Conservation (phyloP, 2,329 filamentous ascomycete genomes). For the Myotisia sp. region DNA sequence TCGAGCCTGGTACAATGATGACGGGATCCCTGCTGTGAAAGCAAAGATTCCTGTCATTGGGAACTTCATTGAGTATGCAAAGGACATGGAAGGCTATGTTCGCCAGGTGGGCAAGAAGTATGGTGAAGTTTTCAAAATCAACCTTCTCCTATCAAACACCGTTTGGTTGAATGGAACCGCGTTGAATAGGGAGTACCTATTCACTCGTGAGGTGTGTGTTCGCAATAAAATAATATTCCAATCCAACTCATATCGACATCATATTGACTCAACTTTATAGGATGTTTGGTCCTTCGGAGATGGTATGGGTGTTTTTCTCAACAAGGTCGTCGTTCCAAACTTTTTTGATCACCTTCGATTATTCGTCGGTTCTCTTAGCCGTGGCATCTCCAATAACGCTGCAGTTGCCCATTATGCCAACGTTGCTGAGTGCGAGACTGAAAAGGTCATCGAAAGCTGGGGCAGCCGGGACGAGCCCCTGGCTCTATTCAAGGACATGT, state of each 20-base stretch:
- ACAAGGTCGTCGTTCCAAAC: slow-evolving; percentile 11
- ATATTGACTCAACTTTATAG: not conserved
- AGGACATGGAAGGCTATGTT: slow-evolving; percentile 9
- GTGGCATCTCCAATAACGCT: slow-evolving; percentile 10
- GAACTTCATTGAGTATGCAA: slow-evolving; percentile 9
- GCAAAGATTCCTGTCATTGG: slow-evolving; percentile 9
- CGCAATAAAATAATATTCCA: not conserved
- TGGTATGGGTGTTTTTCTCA: slow-evolving; percentile 13
- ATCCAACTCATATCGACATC: not conserved
- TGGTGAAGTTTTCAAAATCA: slow-evolving; percentile 10
- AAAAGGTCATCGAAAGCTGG: slow-evolving; percentile 9
- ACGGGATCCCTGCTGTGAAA: slow-evolving; percentile 8
- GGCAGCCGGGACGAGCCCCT: slow-evolving; percentile 7
- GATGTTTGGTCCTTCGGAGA: slow-evolving; percentile 13
- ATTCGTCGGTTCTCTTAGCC: slow-evolving; percentile 10
- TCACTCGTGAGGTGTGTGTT: slow-evolving; percentile 8
- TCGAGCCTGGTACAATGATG: slow-evolving; percentile 3
- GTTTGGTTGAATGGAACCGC: slow-evolving; percentile 9
- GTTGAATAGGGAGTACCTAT: slow-evolving; percentile 11
- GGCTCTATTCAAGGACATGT: slow-evolving; percentile 11
- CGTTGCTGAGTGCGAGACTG: slow-evolving; percentile 7
- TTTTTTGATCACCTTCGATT: slow-evolving; percentile 11
- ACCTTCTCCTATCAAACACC: slow-evolving; percentile 9
- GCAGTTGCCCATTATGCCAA: slow-evolving; percentile 11
- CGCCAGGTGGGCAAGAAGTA: slow-evolving; percentile 7